A percentile compares a stretch with the other conserved stretches of the same genome.
Evolutionary conservation across 2,329 filamentous ascomycete species (phyloP).

Genomic region (Karstenula rhodostoma): DNA sequence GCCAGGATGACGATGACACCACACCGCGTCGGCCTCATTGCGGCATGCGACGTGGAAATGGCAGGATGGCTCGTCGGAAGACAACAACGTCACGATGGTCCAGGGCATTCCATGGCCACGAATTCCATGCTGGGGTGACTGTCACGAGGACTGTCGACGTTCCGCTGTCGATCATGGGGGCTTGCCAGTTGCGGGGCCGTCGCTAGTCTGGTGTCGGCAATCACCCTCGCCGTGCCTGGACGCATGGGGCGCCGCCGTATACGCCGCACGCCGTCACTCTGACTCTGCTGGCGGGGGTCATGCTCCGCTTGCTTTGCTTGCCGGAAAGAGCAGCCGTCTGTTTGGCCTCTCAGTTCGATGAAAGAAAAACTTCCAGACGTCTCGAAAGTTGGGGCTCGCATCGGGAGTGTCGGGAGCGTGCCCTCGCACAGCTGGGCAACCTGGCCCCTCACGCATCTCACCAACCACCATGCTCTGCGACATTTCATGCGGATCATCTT

Average conservation of each 20-base stretch:
- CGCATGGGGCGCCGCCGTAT: background rate
- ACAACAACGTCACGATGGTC: conserved; percentile 26
- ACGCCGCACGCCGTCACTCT: conserved; percentile 9
- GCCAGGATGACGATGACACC: conserved; percentile 27
- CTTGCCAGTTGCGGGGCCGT: conserved; percentile 12
- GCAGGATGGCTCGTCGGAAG: conserved; percentile 8
- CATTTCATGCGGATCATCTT: background rate
- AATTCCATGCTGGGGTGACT: conserved; percentile 16
- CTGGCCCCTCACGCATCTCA: background rate
- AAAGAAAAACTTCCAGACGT: background rate
- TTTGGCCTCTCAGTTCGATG: background rate
- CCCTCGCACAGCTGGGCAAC: background rate
- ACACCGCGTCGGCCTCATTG: conserved; percentile 23
- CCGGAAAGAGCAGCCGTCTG: background rate
- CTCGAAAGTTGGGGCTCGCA: background rate
- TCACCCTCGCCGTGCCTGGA: background rate
- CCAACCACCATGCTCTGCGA: background rate
- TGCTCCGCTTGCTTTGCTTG: background rate
- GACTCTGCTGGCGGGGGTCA: conserved; percentile 7
- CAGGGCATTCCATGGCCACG: conserved; percentile 14
- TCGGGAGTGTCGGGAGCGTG: background rate
- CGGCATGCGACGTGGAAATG: conserved; percentile 30
- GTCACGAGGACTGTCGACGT: conserved; percentile 26
- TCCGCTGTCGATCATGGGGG: conserved; percentile 20
- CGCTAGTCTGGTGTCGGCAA: conserved; percentile 2